Evolutionary conservation across 257 asterid species (phyloP).

Genomic region (Capsicum pubescens): DNA sequence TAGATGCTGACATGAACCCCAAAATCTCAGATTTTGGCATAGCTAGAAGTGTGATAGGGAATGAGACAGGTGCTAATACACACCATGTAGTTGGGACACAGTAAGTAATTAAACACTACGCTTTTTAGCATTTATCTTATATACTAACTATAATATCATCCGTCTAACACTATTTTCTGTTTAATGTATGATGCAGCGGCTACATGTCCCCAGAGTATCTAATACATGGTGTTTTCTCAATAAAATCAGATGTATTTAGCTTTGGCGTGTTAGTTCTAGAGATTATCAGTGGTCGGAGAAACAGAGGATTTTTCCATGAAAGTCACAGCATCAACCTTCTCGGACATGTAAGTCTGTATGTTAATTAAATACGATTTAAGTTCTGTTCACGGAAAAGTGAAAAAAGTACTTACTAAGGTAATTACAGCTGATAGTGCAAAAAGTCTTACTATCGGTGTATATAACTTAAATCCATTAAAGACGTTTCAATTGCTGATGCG

Average conservation of each 20-base stretch:
- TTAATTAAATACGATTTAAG: neutral
- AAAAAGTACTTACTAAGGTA: neutral
- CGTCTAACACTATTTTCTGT: neutral
- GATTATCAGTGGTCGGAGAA: conserved; percentile 40
- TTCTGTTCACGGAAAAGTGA: neutral
- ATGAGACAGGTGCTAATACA: conserved; percentile 42
- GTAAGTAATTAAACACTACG: conserved; percentile 14
- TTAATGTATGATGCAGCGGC: conserved; percentile 33
- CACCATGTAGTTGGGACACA: conserved; percentile 42
- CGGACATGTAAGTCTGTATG: conserved; percentile 40
- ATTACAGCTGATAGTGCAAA: neutral
- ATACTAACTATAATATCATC: neutral
- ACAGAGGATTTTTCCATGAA: conserved; percentile 35
- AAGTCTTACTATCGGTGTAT: neutral
- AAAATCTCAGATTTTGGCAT: conserved; percentile 48
- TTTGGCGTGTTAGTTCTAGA: conserved; percentile 45
- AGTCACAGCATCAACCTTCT: conserved; percentile 44
- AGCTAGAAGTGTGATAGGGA: conserved; percentile 42
- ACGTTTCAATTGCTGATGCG: neutral
- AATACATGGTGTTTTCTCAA: conserved; percentile 40
- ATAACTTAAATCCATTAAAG: neutral
- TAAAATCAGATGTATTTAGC: conserved; percentile 47
- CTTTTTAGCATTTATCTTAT: neutral
- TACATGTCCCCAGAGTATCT: conserved; percentile 49
- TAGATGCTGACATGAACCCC: conserved; percentile 43